A percentile compares a stretch with the other conserved stretches of the same genome.
Evolutionary conservation across 2,329 filamentous ascomycete genomes (phyloP).

Genomic region (Apiospora arundinis): DNA sequence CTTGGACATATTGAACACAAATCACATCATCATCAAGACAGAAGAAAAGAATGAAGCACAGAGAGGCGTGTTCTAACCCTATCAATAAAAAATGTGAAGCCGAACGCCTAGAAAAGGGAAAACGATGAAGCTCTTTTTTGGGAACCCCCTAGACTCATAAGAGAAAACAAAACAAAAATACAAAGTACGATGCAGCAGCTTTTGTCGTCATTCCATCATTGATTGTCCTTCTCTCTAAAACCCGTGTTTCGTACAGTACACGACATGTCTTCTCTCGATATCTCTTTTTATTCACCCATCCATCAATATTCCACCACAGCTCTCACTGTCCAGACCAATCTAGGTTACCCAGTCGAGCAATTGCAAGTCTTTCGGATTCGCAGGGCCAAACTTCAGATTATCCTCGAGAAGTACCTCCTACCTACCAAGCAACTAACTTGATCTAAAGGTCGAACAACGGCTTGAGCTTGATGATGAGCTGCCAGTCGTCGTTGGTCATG

Average conservation of each 20-base stretch:
- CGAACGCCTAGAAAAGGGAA: slow-evolving; percentile 9
- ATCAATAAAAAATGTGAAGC: not conserved
- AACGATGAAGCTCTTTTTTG: not conserved
- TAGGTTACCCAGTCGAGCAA: slow-evolving; percentile 8
- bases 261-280: not conserved
- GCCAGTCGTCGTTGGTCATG: slow-evolving; percentile 82
- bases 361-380: not conserved
- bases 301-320: too few species aligned
- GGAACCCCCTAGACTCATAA: not conserved
- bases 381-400: not conserved
- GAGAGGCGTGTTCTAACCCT: not conserved
- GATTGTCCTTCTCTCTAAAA: not conserved
- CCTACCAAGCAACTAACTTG: too few species aligned
- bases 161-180: not conserved
- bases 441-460: slow-evolving; percentile 82
- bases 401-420: not conserved
- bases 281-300: not conserved
- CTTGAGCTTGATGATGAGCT: slow-evolving; percentile 94
- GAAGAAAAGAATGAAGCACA: not conserved
- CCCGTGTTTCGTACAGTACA: slow-evolving; percentile 13
- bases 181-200: slow-evolving; percentile 16
- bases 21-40: not conserved
- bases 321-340: not conserved
- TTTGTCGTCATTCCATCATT: slow-evolving; percentile 8
- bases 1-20: not conserved